Base-by-base conservation (phyloP, 805 yeast genomes). In the Candida ulmi region DNA sequence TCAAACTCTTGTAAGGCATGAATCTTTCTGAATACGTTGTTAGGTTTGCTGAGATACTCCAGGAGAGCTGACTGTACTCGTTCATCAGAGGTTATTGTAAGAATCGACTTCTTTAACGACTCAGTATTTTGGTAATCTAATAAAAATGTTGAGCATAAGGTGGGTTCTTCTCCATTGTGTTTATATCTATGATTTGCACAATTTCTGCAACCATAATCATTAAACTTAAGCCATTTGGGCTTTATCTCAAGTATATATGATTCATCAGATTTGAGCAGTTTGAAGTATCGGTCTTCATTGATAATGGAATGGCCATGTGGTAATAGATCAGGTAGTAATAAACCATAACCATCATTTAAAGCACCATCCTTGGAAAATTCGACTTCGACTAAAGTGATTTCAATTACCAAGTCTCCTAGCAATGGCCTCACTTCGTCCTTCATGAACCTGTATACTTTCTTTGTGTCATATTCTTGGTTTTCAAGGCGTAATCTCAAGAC, bases 201-300 rank as follows among this genome's bases (percentile, higher is more conserved):
- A 4, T 81, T 78, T 7, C 85, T 58, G 48, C 85, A 78, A 19
- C 68, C 64, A 35, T 55, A 1, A 0, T 17, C 7, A 3, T 41
- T 42, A 2, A 11, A 44, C 4, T 66, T 73, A 25, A 79, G 61
- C 84, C 84, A 78, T 54, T 78, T 78, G 1, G 85, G 85, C 51
- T 78, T 78, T 47, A 78, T 62, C 46, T 78, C 81, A 12, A 74
- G 51, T 2, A 66, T 60, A 2, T 57, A 24, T 2, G 18, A 11
- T 3, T 33, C 38, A 30, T 54, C 54, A 37, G 48, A 42, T 16
- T 43, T 30, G 9, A 42, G 41, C 8, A 70, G 47, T 13, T 62
- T 65, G 43, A 62, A 65, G 42, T 66, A 60, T 27, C 68, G 69
- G 24, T 66, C 65, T 15, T 61, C 50, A 9, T 37, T 41, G 6